Base-by-base conservation (phyloP, 495 filamentous ascomycete species). In the Monascus purpureus region DNA sequence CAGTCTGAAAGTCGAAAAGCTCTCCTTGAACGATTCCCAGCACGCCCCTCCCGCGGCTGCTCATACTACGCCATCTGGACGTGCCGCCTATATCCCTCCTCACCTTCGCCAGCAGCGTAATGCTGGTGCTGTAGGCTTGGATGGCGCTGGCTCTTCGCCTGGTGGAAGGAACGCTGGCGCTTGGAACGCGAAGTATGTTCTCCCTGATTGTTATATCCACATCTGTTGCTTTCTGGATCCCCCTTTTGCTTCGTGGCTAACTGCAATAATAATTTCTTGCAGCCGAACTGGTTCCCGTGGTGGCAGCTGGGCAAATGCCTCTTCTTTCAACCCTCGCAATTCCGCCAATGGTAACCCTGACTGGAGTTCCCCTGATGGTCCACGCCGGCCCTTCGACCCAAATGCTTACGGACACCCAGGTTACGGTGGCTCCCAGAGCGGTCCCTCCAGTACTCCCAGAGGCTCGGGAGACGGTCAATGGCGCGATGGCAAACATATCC, bases 391-490 rank as follows among this genome's bases (percentile, higher is more conserved):
- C 28, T 82, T 81, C 61, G 61, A 84, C 47, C 70, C 72, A 33
- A 64, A 70, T 60, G 73, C 68, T 54, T 83, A 83, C 62, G 78
- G 79, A 50, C 61, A 66, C 44, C 65, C 70, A 59, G 64, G 65
- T 55, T 57, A 55, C 23, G 61, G 53, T 39, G 61, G 65, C 33
- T 50, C 53, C 36, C 46, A 46, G 43, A 61, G 66, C 25, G 54
- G 57, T 30, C 52, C 63, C 42, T 61, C 55, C 35, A 47, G 49
- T 40, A 39, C 56, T 50, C 62, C 68, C 47, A 74, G 80, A 50
- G 87, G 85, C 45, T 83, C 80, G 44, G 88, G 92, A 45, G 90
- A 96, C 51, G 90, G 90, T 39, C 76, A 81, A 59, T 97, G 90
- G 90, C 73, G 74, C 44, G 90, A 97, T 42, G 90, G 90, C 53